Evolutionary conservation across 176 grass and related monocot genomes (phyloP), one percentile per base, ranked within the genome.

Genomic region (Aegilops sharonensis): DNA sequence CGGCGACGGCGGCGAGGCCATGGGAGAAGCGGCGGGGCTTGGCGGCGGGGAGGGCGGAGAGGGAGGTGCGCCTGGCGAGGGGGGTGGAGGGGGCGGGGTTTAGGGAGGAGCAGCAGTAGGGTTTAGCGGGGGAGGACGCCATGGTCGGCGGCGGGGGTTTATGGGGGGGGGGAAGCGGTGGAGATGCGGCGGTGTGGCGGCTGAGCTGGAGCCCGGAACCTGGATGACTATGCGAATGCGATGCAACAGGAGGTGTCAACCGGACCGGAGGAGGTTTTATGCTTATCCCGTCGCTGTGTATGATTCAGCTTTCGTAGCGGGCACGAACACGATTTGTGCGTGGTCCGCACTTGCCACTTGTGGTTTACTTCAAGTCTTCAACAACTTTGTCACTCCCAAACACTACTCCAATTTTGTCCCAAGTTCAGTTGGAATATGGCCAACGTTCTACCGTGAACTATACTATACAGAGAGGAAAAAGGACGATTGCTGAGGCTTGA

Each of bases 1-100:
- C 29, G 59, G 57, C 75, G 80, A 21, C 42, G 78, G 78, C 37
- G 68, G 75, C 15, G 76, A 83, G 71, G 81, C 80, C 87, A 71
- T 68, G 34, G 42, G 68, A 42, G 68, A 72, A 70, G 50, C 61
- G 75, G 39, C 61, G 75, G 17, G 80, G 82, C 12, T 56, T 43
- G 70, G 67, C 15, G 68, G 64, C 3, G 56, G 45, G 17, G 68
- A 52, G 60, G 68, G 81, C 4, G 64, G 82, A 71, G 31, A 69
- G 36, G 3, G 73, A 0, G 4, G 45, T 18, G 72, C 84, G 77
- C 18, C 10, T 63, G 68, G 78, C 5, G 54, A 50, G 14, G 64
- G 50, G 36, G 34, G 32, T 42, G 83, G 86, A 83, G 43, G 83
- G 73, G 64, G 78, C 47, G 64, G 32, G 50, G 25, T 65, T 87